phyloP scores from a whole-genome alignment of 192 early-diverging fungal genomes.

The Backusella sp. region DNA sequence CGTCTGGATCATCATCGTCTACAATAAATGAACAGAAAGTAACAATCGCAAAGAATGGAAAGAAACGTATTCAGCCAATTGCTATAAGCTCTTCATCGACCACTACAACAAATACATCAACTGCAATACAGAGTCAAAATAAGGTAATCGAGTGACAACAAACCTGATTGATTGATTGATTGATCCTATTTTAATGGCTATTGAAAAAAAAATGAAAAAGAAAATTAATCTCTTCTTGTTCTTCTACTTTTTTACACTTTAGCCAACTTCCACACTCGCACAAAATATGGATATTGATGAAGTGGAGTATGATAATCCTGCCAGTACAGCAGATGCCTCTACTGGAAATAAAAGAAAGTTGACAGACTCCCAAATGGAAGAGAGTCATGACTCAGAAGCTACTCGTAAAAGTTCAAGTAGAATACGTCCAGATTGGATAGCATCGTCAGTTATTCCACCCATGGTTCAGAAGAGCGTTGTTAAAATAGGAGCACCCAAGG shows the following conservation, averaged over 20 bases:
- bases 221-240: background rate
- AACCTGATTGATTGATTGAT: background rate
- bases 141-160: background rate
- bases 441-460: conserved; percentile 39
- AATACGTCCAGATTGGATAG: conserved; percentile 30
- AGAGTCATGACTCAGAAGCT: background rate
- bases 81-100: conserved; percentile 13
- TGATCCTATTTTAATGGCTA: background rate
- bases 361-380: background rate
- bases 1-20: background rate
- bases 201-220: background rate
- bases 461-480: conserved; percentile 43
- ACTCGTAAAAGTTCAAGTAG: background rate
- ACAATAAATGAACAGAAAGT: conserved; percentile 49
- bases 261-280: background rate
- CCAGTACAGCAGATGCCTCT: background rate
- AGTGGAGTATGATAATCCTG: conserved; percentile 36
- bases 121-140: background rate
- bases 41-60: conserved; percentile 75
- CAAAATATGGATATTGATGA: background rate
- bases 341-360: conserved; percentile 52
- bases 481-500: conserved; percentile 45
- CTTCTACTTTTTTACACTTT: background rate
- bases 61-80: conserved; percentile 80
- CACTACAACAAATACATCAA: background rate